Percentiles rank a stretch among this genome's conserved stretches.
These are phyloP conservation scores for Alternaria atra DNA, from an alignment of 2,329 filamentous ascomycete species.

Conservation along the genomic window DNA sequence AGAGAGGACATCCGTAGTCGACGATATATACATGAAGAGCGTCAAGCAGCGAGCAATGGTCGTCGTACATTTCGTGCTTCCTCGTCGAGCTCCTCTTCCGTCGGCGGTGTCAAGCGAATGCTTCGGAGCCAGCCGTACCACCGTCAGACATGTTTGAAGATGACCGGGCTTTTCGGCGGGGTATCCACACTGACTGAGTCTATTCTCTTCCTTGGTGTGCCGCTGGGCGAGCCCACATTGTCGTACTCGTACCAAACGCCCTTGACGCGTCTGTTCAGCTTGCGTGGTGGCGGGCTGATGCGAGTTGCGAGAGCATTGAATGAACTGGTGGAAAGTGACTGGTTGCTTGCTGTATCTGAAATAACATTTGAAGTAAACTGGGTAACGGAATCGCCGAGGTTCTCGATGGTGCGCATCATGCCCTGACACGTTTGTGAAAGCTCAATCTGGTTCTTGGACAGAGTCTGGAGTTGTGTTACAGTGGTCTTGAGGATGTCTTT, in stretches of 20 bases:
- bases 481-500: slow-evolving; percentile 39
- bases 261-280: slow-evolving; percentile 45
- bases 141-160: slow-evolving; percentile 17
- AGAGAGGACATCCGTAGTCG: background rate
- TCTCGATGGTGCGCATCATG: slow-evolving; percentile 43
- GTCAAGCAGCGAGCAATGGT: slow-evolving; percentile 1
- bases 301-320: slow-evolving; percentile 29
- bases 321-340: slow-evolving; percentile 16
- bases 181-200: slow-evolving; percentile 31
- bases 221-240: slow-evolving; percentile 13
- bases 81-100: slow-evolving; percentile 1
- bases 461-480: slow-evolving; percentile 38
- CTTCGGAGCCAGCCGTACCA: slow-evolving; percentile 6
- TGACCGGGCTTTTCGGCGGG: slow-evolving; percentile 34
- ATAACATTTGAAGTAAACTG: slow-evolving; percentile 23
- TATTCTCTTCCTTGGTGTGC: slow-evolving; percentile 26
- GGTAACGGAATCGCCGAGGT: slow-evolving; percentile 26
- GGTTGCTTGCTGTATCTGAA: slow-evolving; percentile 27
- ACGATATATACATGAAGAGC: background rate
- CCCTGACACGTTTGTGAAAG: slow-evolving; percentile 40
- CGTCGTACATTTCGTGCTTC: background rate
- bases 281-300: slow-evolving; percentile 42
- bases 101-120: slow-evolving; percentile 2
- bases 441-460: slow-evolving; percentile 40
- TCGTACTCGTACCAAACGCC: slow-evolving; percentile 52